Evolutionary conservation across 2,329 filamentous ascomycete genomes (phyloP), one percentile per base, ranked within the genome.

Genomic region (Hymenoscyphus scutula): DNA sequence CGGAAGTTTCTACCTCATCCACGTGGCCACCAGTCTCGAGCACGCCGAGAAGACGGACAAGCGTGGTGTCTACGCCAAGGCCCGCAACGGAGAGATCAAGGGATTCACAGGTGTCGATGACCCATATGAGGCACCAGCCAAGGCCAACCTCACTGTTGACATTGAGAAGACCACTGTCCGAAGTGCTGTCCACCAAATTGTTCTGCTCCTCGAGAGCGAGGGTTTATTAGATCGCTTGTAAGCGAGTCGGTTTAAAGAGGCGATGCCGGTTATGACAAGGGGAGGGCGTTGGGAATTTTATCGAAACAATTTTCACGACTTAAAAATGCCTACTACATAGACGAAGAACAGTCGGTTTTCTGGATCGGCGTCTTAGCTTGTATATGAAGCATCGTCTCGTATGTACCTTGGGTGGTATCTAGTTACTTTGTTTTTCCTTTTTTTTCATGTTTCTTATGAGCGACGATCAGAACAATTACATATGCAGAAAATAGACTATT

Each of bases 81-180:
- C 95, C 48, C 86, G 95, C 66, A 84, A 82, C 23, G 95, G 95
- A 63, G 90, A 97, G 81, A 96, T 99, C 79, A 95, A 93, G 86
- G 93, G 93, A 68, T 99, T 99, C 84, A 99, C 95, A 7, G 95
- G 95, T 73, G 92, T 99, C 62, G 94, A 98, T 75, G 94, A 98
- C 80, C 93, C 95, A 56, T 99, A 99, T 75, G 95, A 99, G 87
- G 75, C 78, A 25, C 95, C 95, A 10, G 73, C 79, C 69, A 92
- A 94, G 79, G 85, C 93, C 34, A 88, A 98, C 76, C 82, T 99
- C 68, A 86, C 87, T 5, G 94, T 98, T 45, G 90, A 98, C 77
- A 77, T 89, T 61, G 88, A 90, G 79, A 95, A 89, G 84, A 92
- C 91, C 78, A 90, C 87, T 69, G 93, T 98, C 56, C 85, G 95